Evolutionary conservation across 306 rosid species (phyloP).

Genomic region (Lablab purpureus): DNA sequence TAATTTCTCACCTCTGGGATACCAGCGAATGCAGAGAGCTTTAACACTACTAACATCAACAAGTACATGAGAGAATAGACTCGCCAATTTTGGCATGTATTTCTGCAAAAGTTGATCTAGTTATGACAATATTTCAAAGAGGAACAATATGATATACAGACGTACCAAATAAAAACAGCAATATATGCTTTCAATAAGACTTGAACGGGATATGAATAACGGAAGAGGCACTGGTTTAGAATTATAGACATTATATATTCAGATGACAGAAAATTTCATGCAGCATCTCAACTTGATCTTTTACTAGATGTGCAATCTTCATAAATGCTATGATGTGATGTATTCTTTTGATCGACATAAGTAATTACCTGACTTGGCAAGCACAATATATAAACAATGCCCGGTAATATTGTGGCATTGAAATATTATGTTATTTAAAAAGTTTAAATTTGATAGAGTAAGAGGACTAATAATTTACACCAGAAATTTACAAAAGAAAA

Average conservation of each 20-base stretch:
- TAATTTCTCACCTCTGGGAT: constrained; percentile 73
- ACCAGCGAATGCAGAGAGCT: constrained; percentile 92
- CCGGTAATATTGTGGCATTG: neutral
- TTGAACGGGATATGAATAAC: neutral
- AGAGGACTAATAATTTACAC: constrained; percentile 7
- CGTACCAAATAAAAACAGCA: constrained; percentile 24
- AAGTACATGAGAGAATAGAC: constrained; percentile 88
- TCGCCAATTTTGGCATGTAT: constrained; percentile 94
- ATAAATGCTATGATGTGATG: neutral
- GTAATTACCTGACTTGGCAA: neutral
- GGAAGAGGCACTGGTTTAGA: constrained; percentile 1
- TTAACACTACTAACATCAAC: constrained; percentile 96
- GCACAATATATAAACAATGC: neutral
- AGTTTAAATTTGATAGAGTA: neutral
- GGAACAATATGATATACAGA: constrained; percentile 6
- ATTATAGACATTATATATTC: neutral
- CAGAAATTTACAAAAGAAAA: constrained; percentile 17
- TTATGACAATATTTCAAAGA: constrained; percentile 37
- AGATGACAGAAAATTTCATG: constrained; percentile 9
- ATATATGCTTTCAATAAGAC: neutral
- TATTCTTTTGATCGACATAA: constrained; percentile 1
- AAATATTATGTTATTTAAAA: neutral
- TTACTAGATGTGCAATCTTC: constrained; percentile 20
- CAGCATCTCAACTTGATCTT: neutral
- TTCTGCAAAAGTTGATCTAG: constrained; percentile 62